Base-by-base conservation (phyloP, 768 basidiomycete species). In the Xerocomellus chrysenteron region DNA sequence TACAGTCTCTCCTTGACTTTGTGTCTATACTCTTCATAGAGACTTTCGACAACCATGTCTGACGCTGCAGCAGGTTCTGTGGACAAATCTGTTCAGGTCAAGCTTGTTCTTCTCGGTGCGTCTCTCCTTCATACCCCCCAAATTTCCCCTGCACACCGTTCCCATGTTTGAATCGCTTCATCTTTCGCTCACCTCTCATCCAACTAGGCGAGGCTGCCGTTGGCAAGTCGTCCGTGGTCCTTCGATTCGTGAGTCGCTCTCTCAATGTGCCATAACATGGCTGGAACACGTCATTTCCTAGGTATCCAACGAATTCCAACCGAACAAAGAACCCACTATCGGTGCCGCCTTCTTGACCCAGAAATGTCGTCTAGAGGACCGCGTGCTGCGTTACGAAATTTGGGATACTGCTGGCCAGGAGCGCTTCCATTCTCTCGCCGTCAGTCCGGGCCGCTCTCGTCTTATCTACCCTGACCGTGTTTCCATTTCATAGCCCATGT, bases 321-420 rank as follows among this genome's bases (percentile, higher is more conserved):
- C 92, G 58, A 98, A 98, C 82, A 98, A 98, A 74, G 94, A 97
- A 68, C 96, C 96, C 11, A 99, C 96, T 26, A 98, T 99, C 66
- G 96, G 95, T 36, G 95, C 95, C 50, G 95, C 93, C 5, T 96
- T 96, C 78, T 73, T 96, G 52, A 96, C 94, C 16, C 94, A 96
- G 80, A 94, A 95, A 74, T 95, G 93, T 68, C 88, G 92, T 52
- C 80, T 95, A 37, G 96, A 99, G 73, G 97, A 98, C 75, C 90
- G 91, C 54, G 88, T 93, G 26, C 76, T 94, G 60, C 87, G 92
- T 54, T 94, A 94, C 74, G 96, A 98, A 78, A 98, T 98, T 47
- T 98, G 96, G 95, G 93, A 95, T 65, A 95, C 93, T 47, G 92
- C 93, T 36, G 92, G 91, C 50, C 90, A 93, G 76, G 95, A 98